Base-by-base conservation (phyloP, 306 rosid species). In the Trifolium subterraneum region DNA sequence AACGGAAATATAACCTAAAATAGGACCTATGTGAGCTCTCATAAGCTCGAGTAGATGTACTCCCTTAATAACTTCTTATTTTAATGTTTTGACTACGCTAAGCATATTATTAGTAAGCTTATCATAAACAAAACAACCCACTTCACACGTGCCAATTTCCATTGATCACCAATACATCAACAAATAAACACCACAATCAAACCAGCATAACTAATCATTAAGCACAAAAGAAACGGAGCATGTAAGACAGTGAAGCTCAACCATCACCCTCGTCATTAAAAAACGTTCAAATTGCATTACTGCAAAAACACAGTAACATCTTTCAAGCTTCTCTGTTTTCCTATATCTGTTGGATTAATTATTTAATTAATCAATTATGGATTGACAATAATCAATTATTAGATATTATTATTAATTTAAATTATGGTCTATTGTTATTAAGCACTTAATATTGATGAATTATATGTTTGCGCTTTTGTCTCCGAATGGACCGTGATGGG, bases 101-200 rank as follows among this genome's bases (percentile, higher is more conserved):
- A 22, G 60, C 48, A 56, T 8, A 54, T 77, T 29, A 33, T 36
- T 31, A 41, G 38, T 50, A 50, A 44, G 50, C 50, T 12, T 42
- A 42, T 42, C 15, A 13, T 19, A 71, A 27, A 59, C 73, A 35
- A 42, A 56, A 25, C 8, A 74, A 36, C 8, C 20, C 52, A 23
- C 78, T 31, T 71, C 76, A 61, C 19, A 5, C 64, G 13, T 31
- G 42, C 65, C 41, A 64, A 66, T 55, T 78, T 55, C 36, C 38
- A 56, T 36, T 16, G 70, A 36, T 52, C 33, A 55, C 64, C 65
- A 36, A 63, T 48, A 6, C 45, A 25, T 12, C 8, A 66, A 56
- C 74, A 68, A 66, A 71, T 8, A 64, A 64, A 11, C 29, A 38
- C 42, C 75, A 10, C 33, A 62, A 31, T 36, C 62, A 52, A 62